These are phyloP conservation scores for Rhexocercosporidium sp. DNA, from an alignment of 2,329 filamentous ascomycete species.

Conservation along the genomic window DNA sequence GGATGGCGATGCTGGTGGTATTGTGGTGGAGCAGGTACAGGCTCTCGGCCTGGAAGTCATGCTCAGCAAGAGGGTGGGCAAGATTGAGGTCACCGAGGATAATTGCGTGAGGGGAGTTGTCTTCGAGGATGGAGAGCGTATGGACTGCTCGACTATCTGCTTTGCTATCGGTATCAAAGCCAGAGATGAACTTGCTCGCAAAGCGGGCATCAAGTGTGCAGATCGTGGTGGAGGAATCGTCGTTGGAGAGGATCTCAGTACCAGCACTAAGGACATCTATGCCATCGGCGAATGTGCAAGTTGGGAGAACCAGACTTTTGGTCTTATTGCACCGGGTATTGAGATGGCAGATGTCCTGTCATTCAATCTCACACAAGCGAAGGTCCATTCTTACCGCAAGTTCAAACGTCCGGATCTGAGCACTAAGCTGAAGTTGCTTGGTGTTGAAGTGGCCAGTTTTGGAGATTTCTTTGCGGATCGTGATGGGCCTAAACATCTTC, in stretches of 20 bases:
- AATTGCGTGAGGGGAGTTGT: slow-evolving; percentile 75
- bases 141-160: slow-evolving; percentile 81
- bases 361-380: slow-evolving; percentile 88
- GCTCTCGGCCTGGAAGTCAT: slow-evolving; percentile 81
- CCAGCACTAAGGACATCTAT: slow-evolving; percentile 75
- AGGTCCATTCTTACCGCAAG: slow-evolving; percentile 67
- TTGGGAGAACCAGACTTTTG: slow-evolving; percentile 86
- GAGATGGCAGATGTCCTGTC: slow-evolving; percentile 93
- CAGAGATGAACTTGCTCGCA: slow-evolving; percentile 75
- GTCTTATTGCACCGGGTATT: slow-evolving; percentile 85
- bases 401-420: slow-evolving; percentile 88
- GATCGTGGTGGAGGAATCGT: slow-evolving; percentile 78
- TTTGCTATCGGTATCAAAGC: slow-evolving; percentile 89
- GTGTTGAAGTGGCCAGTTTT: slow-evolving; percentile 91
- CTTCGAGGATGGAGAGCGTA: slow-evolving; percentile 80
- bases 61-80: slow-evolving; percentile 75
- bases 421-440: slow-evolving; percentile 88
- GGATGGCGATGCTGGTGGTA: slow-evolving; percentile 77
- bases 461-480: slow-evolving; percentile 92
- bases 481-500: slow-evolving; percentile 79
- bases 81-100: slow-evolving; percentile 69
- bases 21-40: slow-evolving; percentile 83
- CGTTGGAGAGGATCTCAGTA: slow-evolving; percentile 61
- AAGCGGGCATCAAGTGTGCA: slow-evolving; percentile 73
- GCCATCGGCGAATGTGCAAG: slow-evolving; percentile 91